These are phyloP conservation scores for Gnomoniopsis sp. DNA, from an alignment of 2,329 filamentous ascomycete genomes.

Conservation along the genomic window DNA sequence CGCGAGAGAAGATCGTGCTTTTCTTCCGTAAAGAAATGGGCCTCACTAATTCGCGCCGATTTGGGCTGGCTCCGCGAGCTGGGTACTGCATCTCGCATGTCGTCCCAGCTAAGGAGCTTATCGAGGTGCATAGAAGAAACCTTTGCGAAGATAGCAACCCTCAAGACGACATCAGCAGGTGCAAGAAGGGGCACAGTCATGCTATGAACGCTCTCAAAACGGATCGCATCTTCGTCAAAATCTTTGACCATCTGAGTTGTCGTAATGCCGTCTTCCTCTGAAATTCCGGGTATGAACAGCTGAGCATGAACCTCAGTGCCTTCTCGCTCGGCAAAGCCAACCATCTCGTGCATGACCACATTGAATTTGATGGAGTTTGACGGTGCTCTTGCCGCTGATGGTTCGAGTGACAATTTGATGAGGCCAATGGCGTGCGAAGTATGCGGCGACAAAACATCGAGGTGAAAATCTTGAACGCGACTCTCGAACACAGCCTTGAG, in stretches of 20 bases:
- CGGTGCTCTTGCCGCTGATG: constrained; percentile 87
- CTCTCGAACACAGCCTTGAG: constrained; percentile 91
- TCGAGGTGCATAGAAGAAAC: constrained; percentile 93
- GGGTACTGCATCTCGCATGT: constrained; percentile 79
- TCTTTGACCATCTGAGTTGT: constrained; percentile 92
- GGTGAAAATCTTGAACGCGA: constrained; percentile 86
- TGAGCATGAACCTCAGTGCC: constrained; percentile 95
- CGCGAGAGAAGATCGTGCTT: constrained; percentile 89
- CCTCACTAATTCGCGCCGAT: constrained; percentile 75
- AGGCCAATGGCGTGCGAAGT: constrained; percentile 89
- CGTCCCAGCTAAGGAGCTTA: constrained; percentile 97
- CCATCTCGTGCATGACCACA: constrained; percentile 94
- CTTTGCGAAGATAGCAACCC: constrained; percentile 87
- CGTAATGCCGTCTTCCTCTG: constrained; percentile 85
- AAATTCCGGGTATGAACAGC: constrained; percentile 89
- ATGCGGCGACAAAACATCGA: constrained; percentile 90
- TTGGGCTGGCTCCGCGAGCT: constrained; percentile 54
- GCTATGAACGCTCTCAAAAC: constrained; percentile 96
- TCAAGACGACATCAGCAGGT: constrained; percentile 69
- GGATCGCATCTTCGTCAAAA: constrained; percentile 88
- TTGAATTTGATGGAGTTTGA: constrained; percentile 96
- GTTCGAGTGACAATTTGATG: constrained; percentile 85
- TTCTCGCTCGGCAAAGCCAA: constrained; percentile 93
- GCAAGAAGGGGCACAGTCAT: constrained; percentile 88
- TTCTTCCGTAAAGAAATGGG: constrained; percentile 90